Evolutionary conservation across 202 grass and related monocot species (phyloP).

Genomic region (Bolboschoenoplectus hybrid): DNA sequence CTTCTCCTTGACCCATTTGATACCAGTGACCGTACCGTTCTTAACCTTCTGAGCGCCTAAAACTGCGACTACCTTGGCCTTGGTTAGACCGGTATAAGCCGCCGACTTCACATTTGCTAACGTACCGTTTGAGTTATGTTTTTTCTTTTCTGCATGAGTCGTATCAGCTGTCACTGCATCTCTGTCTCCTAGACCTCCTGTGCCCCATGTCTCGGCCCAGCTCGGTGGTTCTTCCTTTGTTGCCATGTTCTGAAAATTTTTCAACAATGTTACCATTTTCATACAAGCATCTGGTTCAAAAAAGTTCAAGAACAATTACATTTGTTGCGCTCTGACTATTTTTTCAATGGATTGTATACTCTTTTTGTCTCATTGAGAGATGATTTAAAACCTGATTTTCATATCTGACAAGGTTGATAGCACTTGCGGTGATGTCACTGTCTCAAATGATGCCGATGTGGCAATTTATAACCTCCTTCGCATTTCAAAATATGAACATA

Average conservation of each 20-base stretch:
- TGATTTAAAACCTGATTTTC: neutral
- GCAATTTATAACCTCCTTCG: neutral
- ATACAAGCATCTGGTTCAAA: neutral
- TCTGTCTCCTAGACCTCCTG: constrained; percentile 37
- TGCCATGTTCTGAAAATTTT: constrained; percentile 40
- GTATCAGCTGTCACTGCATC: neutral
- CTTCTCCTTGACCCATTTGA: constrained; percentile 60
- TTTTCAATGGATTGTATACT: neutral
- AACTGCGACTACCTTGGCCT: constrained; percentile 53
- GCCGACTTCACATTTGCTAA: constrained; percentile 49
- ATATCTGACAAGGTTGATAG: neutral
- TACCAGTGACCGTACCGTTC: constrained; percentile 48
- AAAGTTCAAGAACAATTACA: neutral
- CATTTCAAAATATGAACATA: neutral
- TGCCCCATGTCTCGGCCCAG: constrained; percentile 46
- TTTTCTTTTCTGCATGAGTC: constrained; percentile 10
- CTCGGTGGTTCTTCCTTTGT: constrained; percentile 38
- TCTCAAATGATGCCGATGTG: neutral
- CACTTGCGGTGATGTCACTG: neutral
- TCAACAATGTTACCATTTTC: neutral
- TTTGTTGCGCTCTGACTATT: neutral
- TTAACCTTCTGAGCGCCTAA: constrained; percentile 54
- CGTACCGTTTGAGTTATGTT: constrained; percentile 17
- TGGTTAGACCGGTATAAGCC: constrained; percentile 43
- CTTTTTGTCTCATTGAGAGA: neutral